Evolutionary conservation across 768 basidiomycete species (phyloP), one percentile per base, ranked within the genome.

Genomic region (Holtermannia corniformis): DNA sequence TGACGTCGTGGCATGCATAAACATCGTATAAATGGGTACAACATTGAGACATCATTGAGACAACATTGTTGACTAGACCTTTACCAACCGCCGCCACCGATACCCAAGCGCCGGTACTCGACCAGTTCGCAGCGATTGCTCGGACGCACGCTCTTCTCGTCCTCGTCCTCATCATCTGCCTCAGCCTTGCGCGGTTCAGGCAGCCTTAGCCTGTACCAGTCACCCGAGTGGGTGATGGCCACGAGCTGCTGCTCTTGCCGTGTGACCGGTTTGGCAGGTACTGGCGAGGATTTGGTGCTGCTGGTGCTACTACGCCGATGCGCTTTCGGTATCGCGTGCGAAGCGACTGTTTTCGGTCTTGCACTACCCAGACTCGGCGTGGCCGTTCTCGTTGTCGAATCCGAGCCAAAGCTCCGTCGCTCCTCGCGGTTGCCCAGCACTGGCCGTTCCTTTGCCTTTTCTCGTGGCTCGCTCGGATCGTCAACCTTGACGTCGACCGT

Each of bases 141-240:
- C 51, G 37, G 16, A 27, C 23, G 20, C 44, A 23, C 26, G 5
- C 11, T 49, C 49, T 25, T 50, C 55, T 22, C 52, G 28, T 28
- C 47, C 16, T 25, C 53, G 44, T 59, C 50, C 44, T 53, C 54
- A 32, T 47, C 47, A 37, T 23, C 19, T 28, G 13, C 50, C 41
- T 7, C 43, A 50, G 10, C 53, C 5, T 11, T 41, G 28, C 41
- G 16, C 22, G 57, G 46, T 0, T 63, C 60, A 13, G 72, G 70
- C 32, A 74, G 61, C n/a, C 68, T 49, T 1, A 74, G 57, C 3
- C 72, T 61, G 57, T 71, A 74, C 65, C 66, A 74, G n/a, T 72
- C 71, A 10, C 72, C 72, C 12, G 65, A 60, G 50, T 67, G 67
- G 0, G 70, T 74, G 46, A 74, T 58, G 0, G 65, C 63, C 5